A percentile compares a stretch with the other conserved stretches of the same genome.
These are phyloP conservation scores for Tricholoma sp. DNA, from an alignment of 768 basidiomycete genomes.

Conservation along the genomic window DNA sequence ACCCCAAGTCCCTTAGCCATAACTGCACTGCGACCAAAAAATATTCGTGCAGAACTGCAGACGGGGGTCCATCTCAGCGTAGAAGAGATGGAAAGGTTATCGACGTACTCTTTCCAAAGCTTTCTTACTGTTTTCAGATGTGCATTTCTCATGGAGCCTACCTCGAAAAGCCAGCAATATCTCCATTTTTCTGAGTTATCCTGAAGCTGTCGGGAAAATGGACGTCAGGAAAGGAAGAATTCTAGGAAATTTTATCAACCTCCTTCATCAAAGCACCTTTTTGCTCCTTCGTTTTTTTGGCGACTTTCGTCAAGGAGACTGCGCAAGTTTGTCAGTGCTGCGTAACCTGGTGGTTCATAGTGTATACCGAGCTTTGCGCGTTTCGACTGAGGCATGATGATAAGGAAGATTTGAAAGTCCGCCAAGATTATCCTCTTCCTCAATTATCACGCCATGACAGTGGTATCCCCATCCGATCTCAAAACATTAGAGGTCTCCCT, in stretches of 20 bases:
- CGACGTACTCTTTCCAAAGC: slow-evolving; percentile 84
- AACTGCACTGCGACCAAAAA: slow-evolving; percentile 81
- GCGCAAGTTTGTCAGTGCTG: slow-evolving; percentile 13
- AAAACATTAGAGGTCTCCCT: slow-evolving; percentile 65
- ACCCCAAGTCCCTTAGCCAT: slow-evolving; percentile 96
- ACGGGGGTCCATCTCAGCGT: neutral
- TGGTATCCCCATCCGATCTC: slow-evolving; percentile 48
- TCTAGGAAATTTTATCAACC: slow-evolving; percentile 36
- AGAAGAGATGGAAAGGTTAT: neutral
- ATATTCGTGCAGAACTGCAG: slow-evolving; percentile 78
- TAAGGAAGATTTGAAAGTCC: slow-evolving; percentile 41
- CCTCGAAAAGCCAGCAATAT: slow-evolving; percentile 94
- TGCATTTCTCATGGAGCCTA: slow-evolving; percentile 93
- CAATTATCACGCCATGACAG: slow-evolving; percentile 20
- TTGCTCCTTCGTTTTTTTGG: slow-evolving; percentile 88
- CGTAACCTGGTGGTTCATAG: slow-evolving; percentile 3
- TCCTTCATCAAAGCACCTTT: slow-evolving; percentile 81
- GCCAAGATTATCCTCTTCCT: slow-evolving; percentile 31
- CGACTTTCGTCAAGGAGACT: slow-evolving; percentile 93
- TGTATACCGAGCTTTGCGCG: slow-evolving; percentile 80
- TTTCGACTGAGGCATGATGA: slow-evolving; percentile 83
- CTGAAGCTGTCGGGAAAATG: slow-evolving; percentile 53
- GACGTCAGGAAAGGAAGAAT: slow-evolving; percentile 4
- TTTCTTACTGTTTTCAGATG: slow-evolving; percentile 91
- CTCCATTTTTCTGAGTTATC: slow-evolving; percentile 83